These are phyloP conservation scores for Scleroderma bovista DNA, from an alignment of 768 basidiomycete genomes.

Conservation along the genomic window DNA sequence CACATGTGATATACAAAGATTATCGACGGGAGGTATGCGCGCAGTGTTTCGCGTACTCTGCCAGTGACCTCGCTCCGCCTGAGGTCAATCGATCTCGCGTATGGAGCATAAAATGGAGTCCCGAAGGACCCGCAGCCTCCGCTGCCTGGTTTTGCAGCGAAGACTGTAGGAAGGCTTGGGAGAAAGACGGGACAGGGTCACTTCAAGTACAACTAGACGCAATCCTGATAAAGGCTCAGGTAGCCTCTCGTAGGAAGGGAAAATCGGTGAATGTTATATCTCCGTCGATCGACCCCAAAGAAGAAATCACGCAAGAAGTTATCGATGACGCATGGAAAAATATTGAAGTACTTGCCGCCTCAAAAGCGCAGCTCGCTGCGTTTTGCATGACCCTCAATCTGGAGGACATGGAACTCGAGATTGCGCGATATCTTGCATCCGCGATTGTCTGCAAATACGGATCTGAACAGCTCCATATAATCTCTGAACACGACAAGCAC, in stretches of 20 bases:
- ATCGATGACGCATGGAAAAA: conserved; percentile 44
- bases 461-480: conserved; percentile 10
- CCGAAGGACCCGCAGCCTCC: conserved; percentile 20
- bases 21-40: conserved; percentile 66
- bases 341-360: conserved; percentile 29
- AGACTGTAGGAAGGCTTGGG: conserved; percentile 42
- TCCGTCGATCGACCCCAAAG: conserved; percentile 7
- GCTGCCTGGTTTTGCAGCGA: conserved; percentile 57
- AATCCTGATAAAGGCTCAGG: conserved; percentile 32
- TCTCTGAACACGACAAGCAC: neutral
- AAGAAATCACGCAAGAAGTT: conserved; percentile 30
- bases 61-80: conserved; percentile 18
- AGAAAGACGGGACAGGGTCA: conserved; percentile 28
- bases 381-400: conserved; percentile 29
- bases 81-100: conserved; percentile 23
- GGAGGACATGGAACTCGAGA: conserved; percentile 52
- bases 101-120: conserved; percentile 40
- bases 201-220: conserved; percentile 29
- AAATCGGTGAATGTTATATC: conserved; percentile 14
- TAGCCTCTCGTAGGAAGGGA: conserved; percentile 24
- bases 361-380: conserved; percentile 16
- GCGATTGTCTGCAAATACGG: conserved; percentile 42
- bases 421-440: conserved; percentile 49
- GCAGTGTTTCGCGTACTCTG: conserved; percentile 56
- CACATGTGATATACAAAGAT: conserved; percentile 52